Evolutionary conservation across 139 green algal genomes (phyloP).

Genomic region (Microglena sp.): DNA sequence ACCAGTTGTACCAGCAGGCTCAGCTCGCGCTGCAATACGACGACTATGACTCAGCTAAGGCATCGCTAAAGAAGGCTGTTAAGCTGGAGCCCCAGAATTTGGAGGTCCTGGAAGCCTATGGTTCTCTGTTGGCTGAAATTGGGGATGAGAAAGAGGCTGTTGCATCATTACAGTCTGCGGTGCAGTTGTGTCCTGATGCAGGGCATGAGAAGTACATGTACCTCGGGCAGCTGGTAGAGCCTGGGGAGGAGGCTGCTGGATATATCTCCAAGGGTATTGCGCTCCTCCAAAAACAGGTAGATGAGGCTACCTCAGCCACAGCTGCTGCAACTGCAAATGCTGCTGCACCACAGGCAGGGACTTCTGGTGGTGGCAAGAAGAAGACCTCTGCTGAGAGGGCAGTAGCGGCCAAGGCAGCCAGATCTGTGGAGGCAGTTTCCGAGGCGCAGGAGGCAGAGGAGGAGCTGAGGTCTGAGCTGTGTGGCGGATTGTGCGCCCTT

Average conservation of each 20-base stretch:
- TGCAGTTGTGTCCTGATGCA: conserved; percentile 42
- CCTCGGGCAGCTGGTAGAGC: conserved; percentile 61
- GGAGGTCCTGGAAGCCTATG: conserved; percentile 27
- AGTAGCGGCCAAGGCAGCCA: conserved; percentile 9
- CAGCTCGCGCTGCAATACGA: conserved; percentile 36
- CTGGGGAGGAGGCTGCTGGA: conserved; percentile 12
- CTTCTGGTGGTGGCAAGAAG: neutral
- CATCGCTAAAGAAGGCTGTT: conserved; percentile 14
- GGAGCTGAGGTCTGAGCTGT: conserved; percentile 24
- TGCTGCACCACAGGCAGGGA: neutral
- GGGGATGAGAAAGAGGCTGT: conserved; percentile 2
- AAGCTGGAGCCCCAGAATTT: conserved; percentile 44
- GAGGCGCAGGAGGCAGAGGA: conserved; percentile 14
- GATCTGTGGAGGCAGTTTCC: conserved; percentile 7
- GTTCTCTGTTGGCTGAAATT: conserved; percentile 15
- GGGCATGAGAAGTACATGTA: conserved; percentile 87
- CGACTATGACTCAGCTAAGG: conserved; percentile 30
- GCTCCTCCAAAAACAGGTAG: conserved; percentile 25
- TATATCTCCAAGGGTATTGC: conserved; percentile 22
- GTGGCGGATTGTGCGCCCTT: conserved; percentile 47
- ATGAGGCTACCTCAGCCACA: neutral
- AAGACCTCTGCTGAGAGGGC: neutral
- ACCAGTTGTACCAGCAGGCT: conserved; percentile 33
- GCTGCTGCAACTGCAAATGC: conserved; percentile 1
- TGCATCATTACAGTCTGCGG: conserved; percentile 32